Evolutionary conservation across 441 rosid genomes (phyloP).

Genomic region (Erodium moschatum): DNA sequence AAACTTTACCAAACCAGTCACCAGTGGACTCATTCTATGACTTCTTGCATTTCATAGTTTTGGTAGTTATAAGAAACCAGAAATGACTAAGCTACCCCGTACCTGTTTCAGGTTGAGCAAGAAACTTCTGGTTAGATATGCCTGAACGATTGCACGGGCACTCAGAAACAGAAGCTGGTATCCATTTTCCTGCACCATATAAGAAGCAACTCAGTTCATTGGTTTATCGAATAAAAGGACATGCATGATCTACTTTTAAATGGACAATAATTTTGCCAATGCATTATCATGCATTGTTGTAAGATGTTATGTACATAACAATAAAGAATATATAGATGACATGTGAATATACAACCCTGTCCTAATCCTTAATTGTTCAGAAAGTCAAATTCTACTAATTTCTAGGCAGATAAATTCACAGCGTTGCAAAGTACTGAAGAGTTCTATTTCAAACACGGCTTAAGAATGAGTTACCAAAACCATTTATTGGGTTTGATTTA

Average conservation of each 20-base stretch:
- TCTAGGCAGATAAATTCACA: background rate
- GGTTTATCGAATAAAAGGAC: background rate
- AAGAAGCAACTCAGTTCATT: background rate
- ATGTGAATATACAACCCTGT: no score
- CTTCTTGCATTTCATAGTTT: background rate
- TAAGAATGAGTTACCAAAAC: background rate
- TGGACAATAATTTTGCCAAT: no score
- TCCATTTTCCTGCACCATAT: slow-evolving; percentile 65
- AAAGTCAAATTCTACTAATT: no score
- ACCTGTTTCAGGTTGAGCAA: slow-evolving; percentile 81
- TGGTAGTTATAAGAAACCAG: background rate
- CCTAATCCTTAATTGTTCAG: no score
- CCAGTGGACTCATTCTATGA: slow-evolving; percentile 12
- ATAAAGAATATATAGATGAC: no score
- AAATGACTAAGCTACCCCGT: slow-evolving; percentile 3
- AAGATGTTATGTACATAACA: no score
- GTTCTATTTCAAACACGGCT: background rate
- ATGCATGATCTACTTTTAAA: no score
- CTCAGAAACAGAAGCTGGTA: slow-evolving; percentile 83
- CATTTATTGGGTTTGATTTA: background rate
- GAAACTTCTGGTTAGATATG: slow-evolving; percentile 75
- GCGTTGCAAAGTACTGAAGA: background rate
- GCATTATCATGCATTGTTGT: no score
- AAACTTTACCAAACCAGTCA: background rate
- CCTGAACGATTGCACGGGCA: slow-evolving; percentile 91